Base-by-base conservation (phyloP, 352 stramenopile genomes). In the Phytophthora megakarya region DNA sequence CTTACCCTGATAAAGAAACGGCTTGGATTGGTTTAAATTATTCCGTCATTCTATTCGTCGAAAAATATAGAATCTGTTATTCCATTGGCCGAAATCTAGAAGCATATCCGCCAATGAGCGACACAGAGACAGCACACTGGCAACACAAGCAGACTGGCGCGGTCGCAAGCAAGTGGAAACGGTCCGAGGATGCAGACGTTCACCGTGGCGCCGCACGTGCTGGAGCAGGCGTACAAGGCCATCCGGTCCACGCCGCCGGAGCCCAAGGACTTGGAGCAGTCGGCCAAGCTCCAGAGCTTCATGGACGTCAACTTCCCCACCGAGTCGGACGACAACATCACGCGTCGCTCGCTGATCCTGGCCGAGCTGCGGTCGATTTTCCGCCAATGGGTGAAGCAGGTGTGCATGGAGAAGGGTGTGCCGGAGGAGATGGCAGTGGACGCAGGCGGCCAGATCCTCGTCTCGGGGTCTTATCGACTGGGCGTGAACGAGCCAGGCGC, bases 401-500 rank as follows among this genome's bases (percentile, higher is more conserved):
- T 96, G 13, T 96, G 88, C 47, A 70, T 96, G 46, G 53, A 83
- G 37, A 94, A 93, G 48, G 88, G 88, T 45, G 81, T 96, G 5
- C 86, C 87, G 0, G 88, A 96, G 56, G 88, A 96, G 51, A 89
- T 96, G 50, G 88, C 88, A 10, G 78, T 78, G 5, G 88, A 97
- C 35, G 85, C 86, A 0, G 89, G 90, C 35, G 92, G 90, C 1
- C 88, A 95, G 67, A 91, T 98, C 38, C 73, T 95, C 38, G 87
- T 97, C 30, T 97, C 90, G 5, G 90, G 90, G 2, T 97, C 89
- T 22, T 99, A 99, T 76, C 86, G 97, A 22, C 81, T 99, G 16
- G 93, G 95, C 45, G 96, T 99, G 50, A 98, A 99, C 62, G 96
- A 98, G 64, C 96, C 96, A 0, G 96, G 96, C 18, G 96, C 96